These are phyloP conservation scores for Austroboletus eburneus DNA, from an alignment of 768 basidiomycete genomes.

Conservation along the genomic window DNA sequence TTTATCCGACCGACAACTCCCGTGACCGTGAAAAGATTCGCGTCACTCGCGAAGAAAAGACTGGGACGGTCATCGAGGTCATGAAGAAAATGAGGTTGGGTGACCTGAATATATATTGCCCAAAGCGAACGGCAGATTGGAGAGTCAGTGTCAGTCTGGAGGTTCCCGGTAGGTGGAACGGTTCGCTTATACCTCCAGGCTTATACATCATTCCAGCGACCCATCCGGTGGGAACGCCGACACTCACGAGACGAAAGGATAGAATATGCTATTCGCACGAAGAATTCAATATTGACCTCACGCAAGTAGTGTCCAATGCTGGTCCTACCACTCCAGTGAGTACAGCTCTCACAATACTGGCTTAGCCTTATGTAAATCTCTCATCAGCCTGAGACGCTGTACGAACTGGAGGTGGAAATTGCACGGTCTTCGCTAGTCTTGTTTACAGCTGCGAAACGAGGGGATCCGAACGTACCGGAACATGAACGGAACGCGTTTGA, in stretches of 20 bases:
- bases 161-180: conserved; percentile 61
- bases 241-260: conserved; percentile 74
- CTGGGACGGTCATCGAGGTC: conserved; percentile 56
- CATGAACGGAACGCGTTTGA: conserved; percentile 76
- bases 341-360: conserved; percentile 6
- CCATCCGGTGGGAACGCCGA: conserved; percentile 61
- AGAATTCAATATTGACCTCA: conserved; percentile 89
- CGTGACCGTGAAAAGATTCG: conserved; percentile 59
- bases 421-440: conserved; percentile 68
- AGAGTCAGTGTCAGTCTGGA: conserved; percentile 91
- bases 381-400: conserved; percentile 54
- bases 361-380: not conserved
- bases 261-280: conserved; percentile 92
- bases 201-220: conserved; percentile 41
- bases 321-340: conserved; percentile 49
- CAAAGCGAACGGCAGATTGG: conserved; percentile 85
- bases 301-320: conserved; percentile 71
- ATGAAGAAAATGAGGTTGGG: conserved; percentile 81
- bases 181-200: not conserved
- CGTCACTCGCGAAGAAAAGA: conserved; percentile 80
- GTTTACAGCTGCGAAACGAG: conserved; percentile 64
- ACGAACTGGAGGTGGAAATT: conserved; percentile 91
- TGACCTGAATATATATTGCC: conserved; percentile 83
- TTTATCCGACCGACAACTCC: conserved; percentile 49
- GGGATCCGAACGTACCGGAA: conserved; percentile 55